phyloP scores from a whole-genome alignment of 139 green algal species.

The Coelastrella sp. region DNA sequence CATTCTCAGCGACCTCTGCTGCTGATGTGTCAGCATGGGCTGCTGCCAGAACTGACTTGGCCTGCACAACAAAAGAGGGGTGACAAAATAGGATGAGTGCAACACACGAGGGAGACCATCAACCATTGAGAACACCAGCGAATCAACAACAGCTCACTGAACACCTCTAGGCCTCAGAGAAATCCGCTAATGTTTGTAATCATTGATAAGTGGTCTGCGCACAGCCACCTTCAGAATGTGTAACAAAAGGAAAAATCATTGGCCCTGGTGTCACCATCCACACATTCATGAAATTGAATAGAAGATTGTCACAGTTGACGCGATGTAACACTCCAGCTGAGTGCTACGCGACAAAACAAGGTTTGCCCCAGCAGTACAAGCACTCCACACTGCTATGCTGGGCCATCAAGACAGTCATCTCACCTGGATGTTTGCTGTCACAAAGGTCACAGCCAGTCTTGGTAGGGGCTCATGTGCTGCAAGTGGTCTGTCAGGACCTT shows the following conservation, averaged over 20 bases:
- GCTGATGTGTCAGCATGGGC: neutral
- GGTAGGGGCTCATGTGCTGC: slow-evolving; percentile 55
- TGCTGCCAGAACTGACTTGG: slow-evolving; percentile 33
- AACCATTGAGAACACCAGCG: neutral
- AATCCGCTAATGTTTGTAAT: slow-evolving; percentile 70
- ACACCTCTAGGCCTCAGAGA: slow-evolving; percentile 66
- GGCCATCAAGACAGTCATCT: no score
- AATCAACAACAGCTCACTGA: no score
- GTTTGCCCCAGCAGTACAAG: no score
- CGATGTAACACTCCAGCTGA: no score
- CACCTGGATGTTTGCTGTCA: slow-evolving; percentile 64
- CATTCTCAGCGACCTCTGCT: neutral
- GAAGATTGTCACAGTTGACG: no score
- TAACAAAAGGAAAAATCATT: slow-evolving; percentile 64
- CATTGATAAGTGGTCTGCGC: slow-evolving; percentile 28
- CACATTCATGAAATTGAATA: no score
- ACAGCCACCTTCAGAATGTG: slow-evolving; percentile 56
- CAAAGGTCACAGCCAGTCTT: slow-evolving; percentile 65
- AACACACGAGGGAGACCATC: neutral
- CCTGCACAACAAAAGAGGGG: slow-evolving; percentile 22
- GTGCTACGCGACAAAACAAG: no score
- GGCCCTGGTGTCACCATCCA: slow-evolving; percentile 35
- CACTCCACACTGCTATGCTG: no score
- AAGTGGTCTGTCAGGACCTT: neutral
- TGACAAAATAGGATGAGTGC: neutral